Evolutionary conservation across 2,329 filamentous ascomycete species (phyloP), one percentile per base, ranked within the genome.

Genomic region (Aspergillus neoniger): DNA sequence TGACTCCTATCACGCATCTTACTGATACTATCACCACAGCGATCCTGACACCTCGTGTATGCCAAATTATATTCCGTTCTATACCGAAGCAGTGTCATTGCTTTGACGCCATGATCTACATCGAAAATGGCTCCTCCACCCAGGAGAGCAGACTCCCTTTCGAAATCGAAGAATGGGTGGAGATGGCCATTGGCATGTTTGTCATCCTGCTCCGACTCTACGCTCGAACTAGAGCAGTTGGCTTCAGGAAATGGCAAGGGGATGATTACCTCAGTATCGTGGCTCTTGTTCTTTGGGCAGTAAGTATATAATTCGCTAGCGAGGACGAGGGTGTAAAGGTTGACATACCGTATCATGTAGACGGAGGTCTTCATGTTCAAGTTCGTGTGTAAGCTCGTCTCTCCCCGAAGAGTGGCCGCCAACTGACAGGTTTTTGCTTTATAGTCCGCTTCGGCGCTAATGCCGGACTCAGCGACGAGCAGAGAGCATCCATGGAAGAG

Each of bases 221-320:
- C 60, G 74, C 77, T 2, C 68, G 79, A 36, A 72, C 72, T 65
- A 78, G 72, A 55, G 63, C 72, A 6, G 76, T 81, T 3, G 78
- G 79, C 1, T 66, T 77, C 58, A 76, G 74, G n/a, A 69, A 70
- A 12, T 79, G 74, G 70, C 73, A 80, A 17, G 76, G 77, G 2
- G 80, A 82, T 62, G 80, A 82, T 51, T 75, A 74, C 54, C 81
- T 81, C 58, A 72, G 77, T 0, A 59, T 77, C 15, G 49, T 74
- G 5, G 69, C 71, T 0, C 61, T 80, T 4, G 3, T 79, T 0
- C 75, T 80, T 48, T 78, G 76, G 73, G 79, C 76, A 23, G 77
- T 71, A 51, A 41, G 62, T 60, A 2, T n/a, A 23, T 2, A 10
- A 5, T 9, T 32, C n/a, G 25, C 19, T 25, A 7, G n/a, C 32